Base-by-base conservation (phyloP, 2,329 filamentous ascomycete species). In the Penicillium sp. region DNA sequence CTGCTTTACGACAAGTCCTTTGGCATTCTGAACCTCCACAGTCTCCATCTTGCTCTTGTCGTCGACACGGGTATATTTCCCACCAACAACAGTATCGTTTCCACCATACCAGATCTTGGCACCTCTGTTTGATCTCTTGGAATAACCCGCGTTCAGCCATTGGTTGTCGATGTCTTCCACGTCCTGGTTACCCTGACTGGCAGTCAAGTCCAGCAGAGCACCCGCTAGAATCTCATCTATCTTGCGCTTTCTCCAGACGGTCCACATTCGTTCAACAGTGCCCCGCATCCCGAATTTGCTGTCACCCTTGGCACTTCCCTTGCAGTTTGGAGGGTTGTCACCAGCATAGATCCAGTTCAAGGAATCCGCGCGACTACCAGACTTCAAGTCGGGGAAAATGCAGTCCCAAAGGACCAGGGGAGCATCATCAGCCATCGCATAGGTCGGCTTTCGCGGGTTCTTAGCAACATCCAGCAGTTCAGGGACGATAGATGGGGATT, bases 401-500 rank as follows among this genome's bases (percentile, higher is more conserved):
- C 93, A 97, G 75, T 97, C 91, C 93, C 93, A 97, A 6, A 99
- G 83, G 16, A 97, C 94, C 9, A 99, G 82, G 2, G 94, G 93
- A 26, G 87, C 84, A 70, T 97, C 93, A 47, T 88, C 87, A 1
- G 94, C 94, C 86, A 99, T 95, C 68, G 89, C 85, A 75, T 97
- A 99, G 58, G 84, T 84, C 1, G 94, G 94, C 61, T 88, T 87
- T n/a, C 85, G 77, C 2, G 92, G 90, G 65, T 87, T 87, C 61
- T 82, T 82, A 28, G 78, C 67, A 9, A 89, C 78, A 69, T 97
- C 89, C 26, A 99, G 82, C 40, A 99, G 79, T 25, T 87, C 80
- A 49, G 84, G 80, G 41, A 97, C 80, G 14, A 97, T 76, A 0
- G 82, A 82, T 0, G 92, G 88, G 28, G 80, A 71, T 72, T 99